Base-by-base conservation (phyloP, 345 rosid species). In the Theobroma cacao region DNA sequence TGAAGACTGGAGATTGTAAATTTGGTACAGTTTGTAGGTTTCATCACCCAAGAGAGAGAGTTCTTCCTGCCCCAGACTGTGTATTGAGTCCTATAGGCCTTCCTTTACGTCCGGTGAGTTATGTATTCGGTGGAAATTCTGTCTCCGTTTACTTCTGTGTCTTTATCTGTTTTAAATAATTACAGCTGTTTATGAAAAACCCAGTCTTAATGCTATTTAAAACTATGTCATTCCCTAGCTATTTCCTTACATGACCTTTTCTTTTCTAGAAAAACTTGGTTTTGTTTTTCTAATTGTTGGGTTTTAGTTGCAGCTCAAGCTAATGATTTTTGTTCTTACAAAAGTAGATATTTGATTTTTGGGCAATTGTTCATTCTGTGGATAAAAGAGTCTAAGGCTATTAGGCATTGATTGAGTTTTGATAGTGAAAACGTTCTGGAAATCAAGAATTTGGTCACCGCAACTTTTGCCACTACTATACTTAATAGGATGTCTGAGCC, bases 1-100 rank as follows among this genome's bases (percentile, higher is more conserved):
- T 97, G 93, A 94, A 97, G 89, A 97, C 98, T 17, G 99, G 99
- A 26, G 98, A 93, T 78, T 97, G 98, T 85, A 97, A 94, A 82
- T 97, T 94, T 74, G 99, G 99, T 79, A 91, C 96, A 47, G 98
- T 97, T 68, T 97, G 99, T 82, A 90, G 87, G 75, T 97, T 91
- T 79, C 98, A 97, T 82, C 99, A 96, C 82, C 99, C 99, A 70
- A 90, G 98, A 82, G 97, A 96, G 72, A 88, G 99, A 84, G 84
- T 89, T 77, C 85, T 91, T 83, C 99, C 99, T 78, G 85, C 93
- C 82, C 98, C 98, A 61, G 97, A 96, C 80, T 94, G 99, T 88
- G 84, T 86, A 30, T 82, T 97, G 81, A 94, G 98, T 65, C 85
- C 95, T 65, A 83, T 94, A 41, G 98, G 98, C 83, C 97, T 97